These are phyloP conservation scores for Phytophthora sansomeana DNA, from an alignment of 352 stramenopile species.

Conservation along the genomic window DNA sequence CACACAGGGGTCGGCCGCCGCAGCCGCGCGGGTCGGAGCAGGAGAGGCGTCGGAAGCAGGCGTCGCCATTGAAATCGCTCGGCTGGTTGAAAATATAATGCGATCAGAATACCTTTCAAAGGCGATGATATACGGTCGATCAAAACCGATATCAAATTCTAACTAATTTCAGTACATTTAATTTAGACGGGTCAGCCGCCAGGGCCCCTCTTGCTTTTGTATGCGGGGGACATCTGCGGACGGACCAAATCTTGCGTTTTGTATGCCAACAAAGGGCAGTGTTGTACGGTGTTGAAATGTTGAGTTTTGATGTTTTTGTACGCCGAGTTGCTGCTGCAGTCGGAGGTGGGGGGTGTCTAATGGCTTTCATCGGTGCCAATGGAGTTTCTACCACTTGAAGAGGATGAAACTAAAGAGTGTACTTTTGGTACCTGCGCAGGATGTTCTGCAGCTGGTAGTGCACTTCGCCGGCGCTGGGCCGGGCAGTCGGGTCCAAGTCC, in stretches of 20 bases:
- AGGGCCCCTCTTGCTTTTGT: too few species aligned
- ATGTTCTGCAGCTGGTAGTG: conserved; percentile 45
- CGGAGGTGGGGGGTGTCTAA: conserved; percentile 13
- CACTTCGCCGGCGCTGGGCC: conserved; percentile 38
- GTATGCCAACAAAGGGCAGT: too few species aligned
- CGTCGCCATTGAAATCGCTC: conserved; percentile 40
- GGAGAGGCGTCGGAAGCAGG: conserved; percentile 18
- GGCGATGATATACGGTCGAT: too few species aligned
- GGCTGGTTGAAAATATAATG: conserved; percentile 16
- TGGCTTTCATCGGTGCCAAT: background rate
- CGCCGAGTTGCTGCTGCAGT: conserved; percentile 2
- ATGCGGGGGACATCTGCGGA: too few species aligned
- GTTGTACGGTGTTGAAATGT: too few species aligned
- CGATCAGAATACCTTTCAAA: too few species aligned
- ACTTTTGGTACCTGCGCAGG: conserved; percentile 40
- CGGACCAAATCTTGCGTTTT: too few species aligned
- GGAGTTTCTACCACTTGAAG: background rate
- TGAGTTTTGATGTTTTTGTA: conserved; percentile 6
- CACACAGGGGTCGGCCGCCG: conserved; percentile 33
- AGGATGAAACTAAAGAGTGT: conserved; percentile 34
- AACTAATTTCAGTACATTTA: too few species aligned
- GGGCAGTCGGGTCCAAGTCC: conserved; percentile 26
- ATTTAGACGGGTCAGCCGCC: too few species aligned
- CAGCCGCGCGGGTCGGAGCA: conserved; percentile 18
- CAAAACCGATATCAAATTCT: too few species aligned